Evolutionary conservation across 306 rosid genomes (phyloP).

Genomic region (Vigna mungo): DNA sequence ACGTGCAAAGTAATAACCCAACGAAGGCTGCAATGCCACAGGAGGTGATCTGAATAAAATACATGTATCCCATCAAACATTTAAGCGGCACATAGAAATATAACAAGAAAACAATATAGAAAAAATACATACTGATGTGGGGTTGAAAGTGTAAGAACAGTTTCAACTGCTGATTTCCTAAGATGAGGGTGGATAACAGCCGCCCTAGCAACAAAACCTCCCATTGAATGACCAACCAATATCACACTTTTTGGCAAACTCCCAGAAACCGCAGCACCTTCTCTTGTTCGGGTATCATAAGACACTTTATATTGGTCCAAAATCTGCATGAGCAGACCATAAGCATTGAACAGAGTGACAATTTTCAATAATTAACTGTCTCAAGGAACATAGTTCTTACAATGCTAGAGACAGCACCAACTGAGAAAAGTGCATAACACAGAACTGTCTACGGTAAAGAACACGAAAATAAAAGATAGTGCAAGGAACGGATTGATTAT

Average conservation of each 20-base stretch:
- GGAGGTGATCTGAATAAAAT: constrained; percentile 94
- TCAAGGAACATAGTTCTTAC: constrained; percentile 12
- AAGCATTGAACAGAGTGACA: constrained; percentile 32
- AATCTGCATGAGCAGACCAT: constrained; percentile 64
- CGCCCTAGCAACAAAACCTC: constrained; percentile 99
- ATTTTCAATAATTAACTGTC: constrained; percentile 33
- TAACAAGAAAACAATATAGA: constrained; percentile 34
- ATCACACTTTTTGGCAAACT: constrained; percentile 88
- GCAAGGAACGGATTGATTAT: too few relatives aligned
- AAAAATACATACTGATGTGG: constrained; percentile 85
- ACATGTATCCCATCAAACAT: constrained; percentile 53
- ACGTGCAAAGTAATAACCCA: constrained; percentile 83
- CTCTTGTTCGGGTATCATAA: constrained; percentile 76
- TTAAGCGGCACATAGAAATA: constrained; percentile 37
- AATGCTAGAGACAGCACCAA: constrained; percentile 20
- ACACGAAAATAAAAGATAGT: constrained; percentile 33
- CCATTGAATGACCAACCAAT: constrained; percentile 99
- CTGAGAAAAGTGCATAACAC: constrained; percentile 30
- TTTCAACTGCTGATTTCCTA: constrained; percentile 88
- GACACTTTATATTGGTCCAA: constrained; percentile 90
- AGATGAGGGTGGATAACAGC: constrained; percentile 80
- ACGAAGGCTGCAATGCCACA: constrained; percentile 93
- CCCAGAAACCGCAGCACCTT: constrained; percentile 75
- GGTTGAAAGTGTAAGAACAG: constrained; percentile 90
- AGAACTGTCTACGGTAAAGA: constrained; percentile 21